phyloP scores from a whole-genome alignment of 1,284 basidiomycete species.

The Cryptococcus deneoformans region DNA sequence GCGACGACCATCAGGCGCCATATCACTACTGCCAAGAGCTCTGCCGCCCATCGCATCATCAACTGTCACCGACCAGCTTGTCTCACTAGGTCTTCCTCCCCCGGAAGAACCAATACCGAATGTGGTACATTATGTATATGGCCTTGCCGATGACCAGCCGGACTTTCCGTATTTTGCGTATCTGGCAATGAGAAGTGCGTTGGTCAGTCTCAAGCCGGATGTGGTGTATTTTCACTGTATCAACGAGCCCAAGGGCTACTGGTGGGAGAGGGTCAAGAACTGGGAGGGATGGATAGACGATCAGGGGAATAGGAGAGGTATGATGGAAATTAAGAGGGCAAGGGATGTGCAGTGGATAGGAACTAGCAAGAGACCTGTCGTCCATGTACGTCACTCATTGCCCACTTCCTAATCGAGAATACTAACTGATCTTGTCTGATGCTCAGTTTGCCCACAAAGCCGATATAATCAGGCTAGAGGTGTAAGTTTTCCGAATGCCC shows the following conservation, averaged over 20 bases:
- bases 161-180: constrained; percentile 46
- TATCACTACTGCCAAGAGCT: constrained; percentile 22
- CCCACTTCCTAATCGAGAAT: no score
- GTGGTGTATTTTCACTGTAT: constrained; percentile 41
- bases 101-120: constrained; percentile 33
- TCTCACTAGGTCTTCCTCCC: constrained; percentile 14
- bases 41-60: constrained; percentile 24
- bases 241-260: constrained; percentile 31
- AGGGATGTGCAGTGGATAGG: constrained; percentile 34
- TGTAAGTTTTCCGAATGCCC: constrained; percentile 14
- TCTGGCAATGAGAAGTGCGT: constrained; percentile 43
- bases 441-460: constrained; percentile 49
- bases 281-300: constrained; percentile 32
- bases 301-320: constrained; percentile 11
- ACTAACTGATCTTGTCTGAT: no score
- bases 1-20: constrained; percentile 12
- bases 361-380: constrained; percentile 22
- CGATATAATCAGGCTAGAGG: constrained; percentile 48
- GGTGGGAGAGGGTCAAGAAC: constrained; percentile 37
- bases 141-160: constrained; percentile 22
- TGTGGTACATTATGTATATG: constrained; percentile 44
- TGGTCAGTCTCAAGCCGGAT: constrained; percentile 39
- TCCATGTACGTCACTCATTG: constrained; percentile 26
- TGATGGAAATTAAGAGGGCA: constrained; percentile 25
- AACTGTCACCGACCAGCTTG: background rate